phyloP scores from a whole-genome alignment of 163 green algal species.

The Volvox carteri region DNA sequence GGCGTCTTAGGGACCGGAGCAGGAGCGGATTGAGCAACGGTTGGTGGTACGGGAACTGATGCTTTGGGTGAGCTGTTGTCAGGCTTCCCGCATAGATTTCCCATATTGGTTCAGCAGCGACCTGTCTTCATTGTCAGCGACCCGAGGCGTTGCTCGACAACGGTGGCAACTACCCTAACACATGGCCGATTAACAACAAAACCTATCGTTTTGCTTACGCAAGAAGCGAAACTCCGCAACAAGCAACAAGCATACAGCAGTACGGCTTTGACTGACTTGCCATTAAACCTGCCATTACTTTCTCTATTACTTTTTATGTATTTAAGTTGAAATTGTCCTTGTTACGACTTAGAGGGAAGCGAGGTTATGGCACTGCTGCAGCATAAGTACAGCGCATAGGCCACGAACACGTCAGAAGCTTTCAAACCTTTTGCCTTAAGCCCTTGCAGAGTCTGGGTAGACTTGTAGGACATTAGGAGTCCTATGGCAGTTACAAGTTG shows the following conservation, averaged over 20 bases:
- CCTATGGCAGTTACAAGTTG: too few species aligned
- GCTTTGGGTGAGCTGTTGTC: slow-evolving; percentile 44
- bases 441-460: too few species aligned
- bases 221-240: neutral
- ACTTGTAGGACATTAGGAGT: too few species aligned
- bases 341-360: too few species aligned
- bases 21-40: neutral
- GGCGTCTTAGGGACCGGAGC: neutral
- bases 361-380: too few species aligned
- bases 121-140: slow-evolving; percentile 21
- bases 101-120: slow-evolving; percentile 45
- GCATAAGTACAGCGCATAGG: too few species aligned
- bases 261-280: neutral
- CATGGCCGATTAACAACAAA: neutral
- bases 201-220: neutral
- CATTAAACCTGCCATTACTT: neutral
- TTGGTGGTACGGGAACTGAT: slow-evolving; percentile 12
- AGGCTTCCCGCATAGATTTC: slow-evolving; percentile 43
- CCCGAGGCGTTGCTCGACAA: neutral
- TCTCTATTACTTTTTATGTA: too few species aligned
- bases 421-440: too few species aligned
- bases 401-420: too few species aligned
- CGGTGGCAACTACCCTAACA: neutral
- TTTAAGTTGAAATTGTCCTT: too few species aligned
- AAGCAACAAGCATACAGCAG: neutral